Conservation (phyloP, 768 basidiomycete species). For the Leucogyrophana mollusca region DNA sequence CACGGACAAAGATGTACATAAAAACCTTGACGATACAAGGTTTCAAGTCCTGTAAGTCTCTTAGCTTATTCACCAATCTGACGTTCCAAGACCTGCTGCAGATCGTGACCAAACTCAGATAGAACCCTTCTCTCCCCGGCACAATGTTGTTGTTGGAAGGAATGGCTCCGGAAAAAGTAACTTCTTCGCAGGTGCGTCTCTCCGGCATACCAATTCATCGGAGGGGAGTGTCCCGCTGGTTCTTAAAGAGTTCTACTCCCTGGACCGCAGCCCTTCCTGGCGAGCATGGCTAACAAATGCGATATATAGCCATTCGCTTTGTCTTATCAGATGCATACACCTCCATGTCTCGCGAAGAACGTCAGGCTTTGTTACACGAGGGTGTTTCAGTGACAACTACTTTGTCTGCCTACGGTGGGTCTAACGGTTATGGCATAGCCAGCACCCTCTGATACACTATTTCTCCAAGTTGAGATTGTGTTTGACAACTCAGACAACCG, state of each 20-base stretch:
- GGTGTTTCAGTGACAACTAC: conserved; percentile 87
- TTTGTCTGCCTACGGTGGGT: conserved; percentile 83
- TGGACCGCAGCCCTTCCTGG: no score
- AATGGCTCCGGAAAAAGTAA: conserved; percentile 99
- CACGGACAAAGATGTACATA: conserved; percentile 59
- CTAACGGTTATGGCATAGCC: not conserved
- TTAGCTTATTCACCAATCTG: not conserved
- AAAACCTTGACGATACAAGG: conserved; percentile 91
- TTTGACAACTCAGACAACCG: conserved; percentile 95
- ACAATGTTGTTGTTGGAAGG: conserved; percentile 95
- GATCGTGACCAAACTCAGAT: conserved; percentile 89
- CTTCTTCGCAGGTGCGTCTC: conserved; percentile 84
- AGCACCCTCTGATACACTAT: not conserved
- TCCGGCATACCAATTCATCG: not conserved
- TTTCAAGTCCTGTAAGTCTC: conserved; percentile 91
- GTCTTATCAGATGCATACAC: conserved; percentile 98
- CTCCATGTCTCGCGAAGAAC: conserved; percentile 90
- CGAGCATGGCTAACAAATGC: not conserved
- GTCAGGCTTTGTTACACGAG: conserved; percentile 91
- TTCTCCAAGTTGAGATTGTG: conserved; percentile 70
- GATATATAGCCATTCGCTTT: conserved; percentile 80
- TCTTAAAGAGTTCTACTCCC: no score
- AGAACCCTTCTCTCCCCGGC: conserved; percentile 90
- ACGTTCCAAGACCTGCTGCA: conserved; percentile 25
- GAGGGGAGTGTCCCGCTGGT: no score